Percentiles rank a stretch among this genome's conserved stretches.
These are phyloP conservation scores for Beauveria varroae DNA, from an alignment of 2,329 filamentous ascomycete species.

Conservation along the genomic window DNA sequence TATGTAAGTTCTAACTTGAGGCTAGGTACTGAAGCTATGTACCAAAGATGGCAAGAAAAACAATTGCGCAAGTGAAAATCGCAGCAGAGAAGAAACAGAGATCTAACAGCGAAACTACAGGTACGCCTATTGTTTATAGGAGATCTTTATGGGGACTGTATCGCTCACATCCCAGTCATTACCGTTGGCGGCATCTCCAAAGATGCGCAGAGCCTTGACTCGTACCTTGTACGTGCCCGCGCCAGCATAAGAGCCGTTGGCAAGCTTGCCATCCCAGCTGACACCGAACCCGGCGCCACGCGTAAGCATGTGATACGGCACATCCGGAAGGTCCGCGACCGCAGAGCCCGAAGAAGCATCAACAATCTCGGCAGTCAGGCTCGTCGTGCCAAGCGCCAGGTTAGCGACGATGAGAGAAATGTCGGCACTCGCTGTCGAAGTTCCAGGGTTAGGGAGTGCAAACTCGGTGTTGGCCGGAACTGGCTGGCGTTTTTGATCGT, in stretches of 20 bases:
- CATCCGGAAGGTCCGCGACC: constrained; percentile 26
- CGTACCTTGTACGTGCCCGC: constrained; percentile 35
- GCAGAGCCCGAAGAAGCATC: constrained; percentile 20
- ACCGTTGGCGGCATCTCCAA: constrained; percentile 29
- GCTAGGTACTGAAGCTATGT: no score
- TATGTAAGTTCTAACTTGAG: no score
- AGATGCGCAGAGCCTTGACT: constrained; percentile 36
- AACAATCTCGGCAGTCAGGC: constrained; percentile 31
- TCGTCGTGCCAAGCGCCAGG: constrained; percentile 32
- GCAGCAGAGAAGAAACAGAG: neutral
- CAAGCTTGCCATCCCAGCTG: constrained; percentile 34
- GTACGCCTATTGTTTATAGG: neutral
- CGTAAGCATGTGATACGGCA: constrained; percentile 24
- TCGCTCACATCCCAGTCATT: constrained; percentile 33
- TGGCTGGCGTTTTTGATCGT: constrained; percentile 15
- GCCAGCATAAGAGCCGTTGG: constrained; percentile 32
- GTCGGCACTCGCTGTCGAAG: constrained; percentile 22
- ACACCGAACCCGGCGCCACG: constrained; percentile 13
- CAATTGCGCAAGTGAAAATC: no score
- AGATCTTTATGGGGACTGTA: constrained; percentile 18
- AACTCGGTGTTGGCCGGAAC: constrained; percentile 23
- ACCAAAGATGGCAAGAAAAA: no score
- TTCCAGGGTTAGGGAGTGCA: constrained; percentile 25
- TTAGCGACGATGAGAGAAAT: constrained; percentile 23
- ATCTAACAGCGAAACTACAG: no score